Base-by-base conservation (phyloP, 441 rosid species). In the Gossypium aridum region DNA sequence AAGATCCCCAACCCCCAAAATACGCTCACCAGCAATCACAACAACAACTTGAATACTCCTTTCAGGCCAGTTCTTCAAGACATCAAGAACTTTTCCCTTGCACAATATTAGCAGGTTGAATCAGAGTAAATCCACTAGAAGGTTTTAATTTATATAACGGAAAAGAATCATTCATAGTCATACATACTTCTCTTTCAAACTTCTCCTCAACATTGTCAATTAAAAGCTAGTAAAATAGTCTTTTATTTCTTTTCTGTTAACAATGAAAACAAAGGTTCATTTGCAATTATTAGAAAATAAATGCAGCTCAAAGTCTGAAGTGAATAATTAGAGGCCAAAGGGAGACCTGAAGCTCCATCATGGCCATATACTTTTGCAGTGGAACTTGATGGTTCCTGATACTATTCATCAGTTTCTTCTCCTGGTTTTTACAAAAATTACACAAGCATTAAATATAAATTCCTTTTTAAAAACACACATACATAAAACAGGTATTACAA, bases 21-120 rank as follows among this genome's bases (percentile, higher is more conserved):
- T 92, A 59, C 97, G 82, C 83, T 93, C 97, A 10, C 98, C 97
- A 14, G 92, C 98, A 17, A 97, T 93, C 51, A 93, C 98, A 67
- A 92, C 98, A 57, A 93, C 89, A 60, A 93, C 97, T 76, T 93
- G 96, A 75, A 93, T 85, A 54, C 86, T 85, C 80, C 84, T 86
- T 77, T 88, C 84, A 64, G 97, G 98, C 97, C 94, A 93, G 84
- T 93, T 93, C 90, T 87, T 89, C 76, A 93, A 80, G 13, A 90
- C 94, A 77, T 89, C 97, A 10, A 85, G 87, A 81, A 90, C 77
- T 76, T 88, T 90, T 26, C 94, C 94, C 78, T 92, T 90, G 79
- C 19, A 71, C 51, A 37, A 54, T 26, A 56, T 14, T 19, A 55
- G 3, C 22, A 49, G 10, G 22, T 60, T 62, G 55, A 26, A 56